Conservation (phyloP, 1,139 yeast species). For the Nakaseomyces nivariensis region DNA sequence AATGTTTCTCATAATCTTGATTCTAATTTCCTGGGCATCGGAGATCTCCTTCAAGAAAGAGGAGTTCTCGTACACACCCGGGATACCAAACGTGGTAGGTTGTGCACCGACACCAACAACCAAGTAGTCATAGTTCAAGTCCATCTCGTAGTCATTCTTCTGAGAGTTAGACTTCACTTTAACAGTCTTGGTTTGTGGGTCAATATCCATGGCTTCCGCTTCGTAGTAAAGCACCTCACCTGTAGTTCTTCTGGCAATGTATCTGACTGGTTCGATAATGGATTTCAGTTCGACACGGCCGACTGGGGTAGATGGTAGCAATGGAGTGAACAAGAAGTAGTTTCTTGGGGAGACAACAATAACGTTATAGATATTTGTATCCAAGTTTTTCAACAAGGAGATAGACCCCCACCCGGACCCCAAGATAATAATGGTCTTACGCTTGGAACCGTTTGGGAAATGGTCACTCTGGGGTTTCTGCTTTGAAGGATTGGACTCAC, state of each 20-base stretch:
- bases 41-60: slow-evolving; percentile 78
- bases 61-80: slow-evolving; percentile 85
- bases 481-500: slow-evolving; percentile 50
- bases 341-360: slow-evolving; percentile 88
- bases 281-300: slow-evolving; percentile 89
- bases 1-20: slow-evolving; percentile 66
- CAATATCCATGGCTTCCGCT: slow-evolving; percentile 82
- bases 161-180: slow-evolving; percentile 38
- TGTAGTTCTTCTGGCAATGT: slow-evolving; percentile 59
- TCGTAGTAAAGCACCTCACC: slow-evolving; percentile 81
- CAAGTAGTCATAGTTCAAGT: slow-evolving; percentile 61
- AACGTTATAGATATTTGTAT: slow-evolving; percentile 78
- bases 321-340: slow-evolving; percentile 88
- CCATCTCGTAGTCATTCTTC: slow-evolving; percentile 36
- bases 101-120: slow-evolving; percentile 90
- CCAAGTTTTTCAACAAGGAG: slow-evolving; percentile 71
- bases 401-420: slow-evolving; percentile 96
- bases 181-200: slow-evolving; percentile 53
- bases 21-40: slow-evolving; percentile 71
- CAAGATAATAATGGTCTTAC: slow-evolving; percentile 78
- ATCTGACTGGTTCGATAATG: slow-evolving; percentile 76
- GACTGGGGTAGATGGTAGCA: slow-evolving; percentile 87
- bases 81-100: slow-evolving; percentile 86
- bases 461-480: slow-evolving; percentile 53
- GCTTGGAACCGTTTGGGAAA: slow-evolving; percentile 59